phyloP scores from a whole-genome alignment of 805 yeast genomes.

The Lachancea meyersii region DNA sequence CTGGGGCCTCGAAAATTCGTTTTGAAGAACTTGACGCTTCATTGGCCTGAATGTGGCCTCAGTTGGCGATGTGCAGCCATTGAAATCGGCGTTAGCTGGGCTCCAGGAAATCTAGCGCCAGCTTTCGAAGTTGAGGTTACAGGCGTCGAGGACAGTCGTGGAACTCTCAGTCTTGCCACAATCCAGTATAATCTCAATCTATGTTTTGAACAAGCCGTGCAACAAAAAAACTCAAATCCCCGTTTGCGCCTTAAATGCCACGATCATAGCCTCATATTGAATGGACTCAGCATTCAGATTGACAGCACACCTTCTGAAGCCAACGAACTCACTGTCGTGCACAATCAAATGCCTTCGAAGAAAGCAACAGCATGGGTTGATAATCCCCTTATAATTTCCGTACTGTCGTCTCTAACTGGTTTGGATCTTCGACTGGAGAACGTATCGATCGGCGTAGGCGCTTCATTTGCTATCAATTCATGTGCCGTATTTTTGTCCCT shows the following conservation, averaged over 20 bases:
- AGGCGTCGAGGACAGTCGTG: background rate
- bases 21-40: background rate
- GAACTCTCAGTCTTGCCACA: background rate
- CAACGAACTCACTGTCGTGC: background rate
- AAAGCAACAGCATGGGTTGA: background rate
- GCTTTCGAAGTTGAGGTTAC: background rate
- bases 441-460: conserved; percentile 16
- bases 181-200: background rate
- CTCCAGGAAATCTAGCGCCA: background rate
- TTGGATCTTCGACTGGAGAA: conserved; percentile 31
- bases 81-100: background rate
- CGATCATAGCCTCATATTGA: background rate
- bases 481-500: conserved; percentile 26
- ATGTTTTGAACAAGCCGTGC: background rate
- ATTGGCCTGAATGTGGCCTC: background rate
- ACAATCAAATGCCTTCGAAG: background rate
- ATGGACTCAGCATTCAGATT: background rate
- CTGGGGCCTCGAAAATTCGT: background rate
- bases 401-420: conserved; percentile 12
- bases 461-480: conserved; percentile 15
- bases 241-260: background rate
- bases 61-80: background rate
- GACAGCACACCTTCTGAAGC: background rate
- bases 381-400: background rate
- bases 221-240: background rate